A percentile compares a stretch with the other conserved stretches of the same genome.
Evolutionary conservation across 176 grass and related monocot species (phyloP).

Genomic region (Aegilops tauschii): DNA sequence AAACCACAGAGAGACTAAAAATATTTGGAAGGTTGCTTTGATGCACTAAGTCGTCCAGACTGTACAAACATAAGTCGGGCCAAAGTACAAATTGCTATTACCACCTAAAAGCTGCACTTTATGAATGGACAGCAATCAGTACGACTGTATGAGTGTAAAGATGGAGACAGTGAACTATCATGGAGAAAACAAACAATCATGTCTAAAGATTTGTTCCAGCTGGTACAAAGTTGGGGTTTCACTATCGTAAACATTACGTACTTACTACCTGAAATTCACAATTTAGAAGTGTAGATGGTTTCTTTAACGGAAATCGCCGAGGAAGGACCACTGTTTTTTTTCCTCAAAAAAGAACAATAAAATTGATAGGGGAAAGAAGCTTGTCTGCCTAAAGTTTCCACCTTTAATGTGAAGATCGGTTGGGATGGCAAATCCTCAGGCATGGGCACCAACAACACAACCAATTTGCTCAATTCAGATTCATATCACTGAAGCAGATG

Average conservation of each 20-base stretch:
- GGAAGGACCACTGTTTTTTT: not conserved
- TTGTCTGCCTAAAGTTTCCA: conserved; percentile 29
- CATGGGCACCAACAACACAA: conserved; percentile 28
- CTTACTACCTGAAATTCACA: conserved; percentile 10
- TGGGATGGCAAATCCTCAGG: conserved; percentile 46
- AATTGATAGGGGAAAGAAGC: not conserved
- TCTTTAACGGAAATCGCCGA: not conserved
- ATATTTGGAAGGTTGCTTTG: not conserved
- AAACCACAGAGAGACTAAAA: not conserved
- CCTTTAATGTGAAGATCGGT: conserved; percentile 62
- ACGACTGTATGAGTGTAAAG: not conserved
- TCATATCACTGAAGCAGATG: not conserved
- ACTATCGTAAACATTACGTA: not conserved
- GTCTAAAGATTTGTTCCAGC: not conserved
- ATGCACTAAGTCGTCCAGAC: not conserved
- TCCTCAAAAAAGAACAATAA: not conserved
- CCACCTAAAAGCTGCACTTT: conserved; percentile 10
- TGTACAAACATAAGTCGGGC: not conserved
- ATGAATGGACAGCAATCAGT: not conserved
- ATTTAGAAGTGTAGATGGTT: too few relatives aligned
- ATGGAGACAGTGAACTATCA: not conserved
- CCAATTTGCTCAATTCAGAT: not conserved
- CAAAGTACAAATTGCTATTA: not conserved
- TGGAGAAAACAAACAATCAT: not conserved
- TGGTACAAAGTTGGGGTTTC: not conserved